These are phyloP conservation scores for Neofusicoccum sp. DNA, from an alignment of 2,329 filamentous ascomycete species.

Conservation along the genomic window DNA sequence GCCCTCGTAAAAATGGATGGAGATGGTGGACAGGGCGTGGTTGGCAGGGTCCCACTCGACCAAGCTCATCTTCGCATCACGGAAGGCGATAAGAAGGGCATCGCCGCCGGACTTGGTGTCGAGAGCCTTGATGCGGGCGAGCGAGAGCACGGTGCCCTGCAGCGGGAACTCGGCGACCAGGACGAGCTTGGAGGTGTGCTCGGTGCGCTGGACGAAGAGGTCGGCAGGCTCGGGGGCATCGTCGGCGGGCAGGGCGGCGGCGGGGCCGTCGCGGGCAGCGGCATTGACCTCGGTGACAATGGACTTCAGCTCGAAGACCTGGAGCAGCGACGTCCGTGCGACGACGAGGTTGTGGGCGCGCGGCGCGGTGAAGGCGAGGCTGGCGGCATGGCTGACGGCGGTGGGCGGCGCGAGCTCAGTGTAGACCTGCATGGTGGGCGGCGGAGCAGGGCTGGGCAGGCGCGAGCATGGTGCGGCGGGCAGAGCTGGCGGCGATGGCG, in stretches of 20 bases:
- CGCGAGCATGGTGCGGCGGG: constrained; percentile 12
- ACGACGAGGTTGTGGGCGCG: constrained; percentile 82
- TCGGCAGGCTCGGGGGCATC: constrained; percentile 35
- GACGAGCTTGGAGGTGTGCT: constrained; percentile 72
- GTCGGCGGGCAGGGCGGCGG: constrained; percentile 52
- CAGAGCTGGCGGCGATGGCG: background rate
- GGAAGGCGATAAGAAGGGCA: constrained; percentile 77
- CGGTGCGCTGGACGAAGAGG: constrained; percentile 53
- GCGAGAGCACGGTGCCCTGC: constrained; percentile 77
- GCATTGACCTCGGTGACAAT: constrained; percentile 59
- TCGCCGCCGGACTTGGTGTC: constrained; percentile 78
- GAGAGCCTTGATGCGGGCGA: constrained; percentile 72
- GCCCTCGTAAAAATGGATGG: constrained; percentile 97
- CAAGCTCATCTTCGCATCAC: constrained; percentile 89
- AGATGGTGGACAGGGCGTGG: constrained; percentile 78
- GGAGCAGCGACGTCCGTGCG: constrained; percentile 87
- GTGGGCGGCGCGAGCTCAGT: constrained; percentile 92
- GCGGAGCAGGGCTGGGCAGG: background rate
- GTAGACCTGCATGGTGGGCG: constrained; percentile 82
- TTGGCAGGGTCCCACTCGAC: constrained; percentile 88
- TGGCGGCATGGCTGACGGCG: constrained; percentile 85
- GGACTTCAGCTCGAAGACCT: constrained; percentile 77
- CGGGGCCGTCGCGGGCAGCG: constrained; percentile 29
- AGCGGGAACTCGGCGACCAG: constrained; percentile 82
- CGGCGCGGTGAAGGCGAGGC: constrained; percentile 72